Conservation (phyloP, 768 basidiomycete genomes). For the Amyloporia xantha region DNA sequence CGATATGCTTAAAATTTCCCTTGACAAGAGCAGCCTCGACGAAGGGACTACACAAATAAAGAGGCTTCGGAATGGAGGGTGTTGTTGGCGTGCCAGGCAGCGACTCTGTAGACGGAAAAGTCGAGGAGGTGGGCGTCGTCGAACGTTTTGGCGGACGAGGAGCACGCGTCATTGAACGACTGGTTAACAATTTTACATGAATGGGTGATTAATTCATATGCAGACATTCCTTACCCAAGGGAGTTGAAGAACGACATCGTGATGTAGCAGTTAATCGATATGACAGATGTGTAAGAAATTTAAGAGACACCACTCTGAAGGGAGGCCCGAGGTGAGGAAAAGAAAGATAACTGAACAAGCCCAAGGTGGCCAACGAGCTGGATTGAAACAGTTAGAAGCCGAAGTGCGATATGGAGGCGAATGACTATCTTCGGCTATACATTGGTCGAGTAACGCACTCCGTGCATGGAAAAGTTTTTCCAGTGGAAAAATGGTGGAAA, state of each 20-base stretch:
- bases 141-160: constrained; percentile 68
- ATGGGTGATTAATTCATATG: constrained; percentile 5
- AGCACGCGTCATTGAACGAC: constrained; percentile 70
- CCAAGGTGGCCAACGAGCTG: too few species aligned
- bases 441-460: too few species aligned
- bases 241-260: constrained; percentile 81
- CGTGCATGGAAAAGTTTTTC: too few species aligned
- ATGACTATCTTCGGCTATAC: background rate
- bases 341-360: too few species aligned
- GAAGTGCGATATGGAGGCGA: too few species aligned
- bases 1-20: constrained; percentile 98
- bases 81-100: constrained; percentile 37
- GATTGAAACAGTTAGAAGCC: too few species aligned
- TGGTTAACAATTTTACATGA: constrained; percentile 19
- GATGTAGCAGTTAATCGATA: background rate
- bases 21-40: constrained; percentile 94
- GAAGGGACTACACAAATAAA: constrained; percentile 92
- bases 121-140: constrained; percentile 66
- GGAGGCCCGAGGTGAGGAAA: too few species aligned
- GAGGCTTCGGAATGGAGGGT: constrained; percentile 46
- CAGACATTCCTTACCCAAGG: constrained; percentile 48
- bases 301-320: background rate
- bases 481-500: too few species aligned
- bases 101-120: constrained; percentile 40
- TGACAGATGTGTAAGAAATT: background rate